These are phyloP conservation scores for Suillus subaureus DNA, from an alignment of 768 basidiomycete species.

Conservation along the genomic window DNA sequence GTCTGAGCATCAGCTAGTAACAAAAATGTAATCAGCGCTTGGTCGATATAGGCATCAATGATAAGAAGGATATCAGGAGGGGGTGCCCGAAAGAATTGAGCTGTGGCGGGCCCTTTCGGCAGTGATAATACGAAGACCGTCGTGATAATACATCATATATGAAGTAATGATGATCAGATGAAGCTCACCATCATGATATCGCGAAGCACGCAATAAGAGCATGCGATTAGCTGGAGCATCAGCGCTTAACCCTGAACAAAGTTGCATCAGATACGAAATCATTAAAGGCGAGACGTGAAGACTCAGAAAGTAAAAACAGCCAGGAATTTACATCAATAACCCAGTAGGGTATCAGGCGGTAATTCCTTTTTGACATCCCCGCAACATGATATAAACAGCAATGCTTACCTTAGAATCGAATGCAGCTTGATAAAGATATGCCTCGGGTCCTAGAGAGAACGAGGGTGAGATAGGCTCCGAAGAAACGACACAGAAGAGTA, in stretches of 20 bases:
- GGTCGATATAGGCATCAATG: slow-evolving; percentile 4
- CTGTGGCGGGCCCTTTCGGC: slow-evolving; percentile 95
- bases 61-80: slow-evolving; percentile 55
- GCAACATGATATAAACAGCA: slow-evolving; percentile 18
- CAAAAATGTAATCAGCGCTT: slow-evolving; percentile 11
- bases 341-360: slow-evolving; percentile 69
- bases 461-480: neutral
- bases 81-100: slow-evolving; percentile 83
- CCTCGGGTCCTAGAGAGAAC: neutral
- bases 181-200: slow-evolving; percentile 35
- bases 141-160: slow-evolving; percentile 78
- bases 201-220: slow-evolving; percentile 19
- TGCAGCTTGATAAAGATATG: neutral
- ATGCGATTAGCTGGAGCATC: neutral
- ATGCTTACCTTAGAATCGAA: neutral
- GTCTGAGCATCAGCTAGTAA: neutral
- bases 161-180: slow-evolving; percentile 13
- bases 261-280: neutral
- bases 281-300: slow-evolving; percentile 4
- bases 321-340: slow-evolving; percentile 74
- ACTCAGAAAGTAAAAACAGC: slow-evolving; percentile 76
- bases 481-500: neutral
- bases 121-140: slow-evolving; percentile 86
- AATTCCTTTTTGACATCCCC: slow-evolving; percentile 78
- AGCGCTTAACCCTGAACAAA: neutral